Evolutionary conservation across 768 basidiomycete species (phyloP).

Genomic region (Mycena olivaceomarginata): DNA sequence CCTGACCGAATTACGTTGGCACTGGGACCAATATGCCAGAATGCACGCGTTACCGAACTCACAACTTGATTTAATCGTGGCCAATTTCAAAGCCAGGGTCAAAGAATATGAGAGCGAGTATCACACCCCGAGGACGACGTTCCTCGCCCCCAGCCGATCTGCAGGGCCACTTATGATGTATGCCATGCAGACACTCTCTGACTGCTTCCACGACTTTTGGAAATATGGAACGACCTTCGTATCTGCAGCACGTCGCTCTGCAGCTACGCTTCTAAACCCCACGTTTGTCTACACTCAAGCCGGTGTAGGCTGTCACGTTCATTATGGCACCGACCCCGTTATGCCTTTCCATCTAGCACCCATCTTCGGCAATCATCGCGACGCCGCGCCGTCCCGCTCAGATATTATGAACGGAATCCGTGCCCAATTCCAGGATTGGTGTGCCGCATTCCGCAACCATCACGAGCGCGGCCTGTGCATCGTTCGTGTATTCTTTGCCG

Average conservation of each 20-base stretch:
- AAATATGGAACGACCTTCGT: constrained; percentile 61
- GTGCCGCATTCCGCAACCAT: constrained; percentile 27
- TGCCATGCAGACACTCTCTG: constrained; percentile 36
- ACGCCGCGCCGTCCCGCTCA: neutral
- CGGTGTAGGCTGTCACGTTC: constrained; percentile 62
- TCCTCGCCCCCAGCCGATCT: constrained; percentile 51
- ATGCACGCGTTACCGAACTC: constrained; percentile 50
- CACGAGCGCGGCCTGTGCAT: constrained; percentile 21
- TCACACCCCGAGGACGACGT: neutral
- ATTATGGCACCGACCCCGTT: constrained; percentile 67
- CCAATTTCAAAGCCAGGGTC: constrained; percentile 41
- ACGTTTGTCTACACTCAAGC: constrained; percentile 64
- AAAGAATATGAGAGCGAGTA: constrained; percentile 7
- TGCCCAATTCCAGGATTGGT: constrained; percentile 47
- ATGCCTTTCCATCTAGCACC: constrained; percentile 61
- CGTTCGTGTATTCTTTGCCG: constrained; percentile 64
- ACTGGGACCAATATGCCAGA: constrained; percentile 61
- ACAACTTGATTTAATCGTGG: constrained; percentile 30
- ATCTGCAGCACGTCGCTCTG: constrained; percentile 38
- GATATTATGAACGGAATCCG: constrained; percentile 43
- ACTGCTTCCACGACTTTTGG: constrained; percentile 60
- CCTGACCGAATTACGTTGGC: constrained; percentile 59
- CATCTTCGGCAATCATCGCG: constrained; percentile 19
- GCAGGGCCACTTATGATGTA: constrained; percentile 58
- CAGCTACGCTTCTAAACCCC: constrained; percentile 63